Conservation (phyloP, 768 basidiomycete species). For the Fomitopsis pulvina region DNA sequence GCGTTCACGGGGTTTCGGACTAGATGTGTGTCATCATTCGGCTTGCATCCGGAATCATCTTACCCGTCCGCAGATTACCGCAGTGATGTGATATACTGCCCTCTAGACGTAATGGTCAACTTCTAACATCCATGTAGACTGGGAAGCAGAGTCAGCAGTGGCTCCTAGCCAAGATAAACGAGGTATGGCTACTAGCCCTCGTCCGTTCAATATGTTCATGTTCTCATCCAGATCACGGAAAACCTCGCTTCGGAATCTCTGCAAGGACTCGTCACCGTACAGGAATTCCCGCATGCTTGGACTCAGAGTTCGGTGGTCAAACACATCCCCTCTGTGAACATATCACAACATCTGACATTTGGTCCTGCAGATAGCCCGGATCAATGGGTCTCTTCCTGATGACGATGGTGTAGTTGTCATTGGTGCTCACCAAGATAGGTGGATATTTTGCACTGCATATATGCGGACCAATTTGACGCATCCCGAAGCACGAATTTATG, state of each 20-base stretch:
- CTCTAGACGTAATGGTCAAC: not conserved
- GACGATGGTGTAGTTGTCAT: slow-evolving; percentile 65
- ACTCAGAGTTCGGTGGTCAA: slow-evolving; percentile 75
- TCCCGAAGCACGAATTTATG: slow-evolving; percentile 58
- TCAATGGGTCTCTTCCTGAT: slow-evolving; percentile 59
- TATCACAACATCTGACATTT: not conserved
- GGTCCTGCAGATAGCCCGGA: slow-evolving; percentile 55
- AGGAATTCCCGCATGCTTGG: slow-evolving; percentile 78
- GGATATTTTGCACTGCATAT: slow-evolving; percentile 3
- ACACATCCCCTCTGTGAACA: slow-evolving; percentile 4
- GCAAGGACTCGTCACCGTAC: slow-evolving; percentile 49
- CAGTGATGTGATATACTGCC: slow-evolving; percentile 48
- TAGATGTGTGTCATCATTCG: slow-evolving; percentile 47
- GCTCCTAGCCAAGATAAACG: slow-evolving; percentile 58
- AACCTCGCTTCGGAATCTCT: slow-evolving; percentile 54
- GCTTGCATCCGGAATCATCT: slow-evolving; percentile 3
- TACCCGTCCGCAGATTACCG: slow-evolving; percentile 48
- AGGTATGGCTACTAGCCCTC: slow-evolving; percentile 34
- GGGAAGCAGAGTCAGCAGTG: slow-evolving; percentile 74
- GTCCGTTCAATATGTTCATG: not conserved
- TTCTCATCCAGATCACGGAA: slow-evolving; percentile 47
- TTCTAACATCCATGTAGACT: slow-evolving; percentile 37
- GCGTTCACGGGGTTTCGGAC: slow-evolving; percentile 69
- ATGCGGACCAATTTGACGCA: slow-evolving; percentile 2
- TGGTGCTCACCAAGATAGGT: slow-evolving; percentile 84